Base-by-base conservation (phyloP, 768 basidiomycete genomes). In the Austroboletus festivus region DNA sequence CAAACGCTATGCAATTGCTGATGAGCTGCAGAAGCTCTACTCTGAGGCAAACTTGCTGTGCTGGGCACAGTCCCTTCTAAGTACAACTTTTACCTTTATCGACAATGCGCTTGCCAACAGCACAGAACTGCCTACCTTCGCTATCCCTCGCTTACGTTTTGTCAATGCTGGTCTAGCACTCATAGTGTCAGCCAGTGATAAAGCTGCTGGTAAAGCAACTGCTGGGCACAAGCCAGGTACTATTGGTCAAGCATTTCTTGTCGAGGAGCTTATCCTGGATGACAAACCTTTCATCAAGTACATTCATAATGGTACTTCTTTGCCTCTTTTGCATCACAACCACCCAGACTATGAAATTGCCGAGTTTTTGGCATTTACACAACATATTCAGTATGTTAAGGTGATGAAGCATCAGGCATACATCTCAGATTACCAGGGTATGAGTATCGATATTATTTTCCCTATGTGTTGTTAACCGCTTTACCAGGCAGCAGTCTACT, bases 31-130 rank as follows among this genome's bases (percentile, higher is more conserved):
- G n/a, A 46, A 42, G 19, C 47, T 54, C 19, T 34, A 13, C 16
- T n/a, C 20, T n/a, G 53, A 54, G 40, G 53, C 46, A 0, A 55
- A 55, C 10, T 2, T 49, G 11, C 38, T 52, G 11, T 52, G 47
- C 22, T 56, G 55, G 55, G 42, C 51, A 6, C 30, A 44, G 8
- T 34, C 48, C 1, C 24, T 56, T 0, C 21, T 56, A 8, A 26
- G 44, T 18, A 34, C 51, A 24, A 53, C 42, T 0, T 56, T 53
- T 19, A 22, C 37, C 6, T 50, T 46, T 21, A 39, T 56, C 20
- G 46, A 53, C 19, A 28, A 5, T 28, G 10, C 31, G 18, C 11
- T 56, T 2, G 9, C 7, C 3, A n/a, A 33, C 1, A 20, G 48
- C 3, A 15, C n/a, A 6, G 22, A 33, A 18, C 19, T 24, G 8